A percentile compares a stretch with the other conserved stretches of the same genome.
phyloP scores from a whole-genome alignment of 495 filamentous ascomycete genomes.

The Immersiella caudata region DNA sequence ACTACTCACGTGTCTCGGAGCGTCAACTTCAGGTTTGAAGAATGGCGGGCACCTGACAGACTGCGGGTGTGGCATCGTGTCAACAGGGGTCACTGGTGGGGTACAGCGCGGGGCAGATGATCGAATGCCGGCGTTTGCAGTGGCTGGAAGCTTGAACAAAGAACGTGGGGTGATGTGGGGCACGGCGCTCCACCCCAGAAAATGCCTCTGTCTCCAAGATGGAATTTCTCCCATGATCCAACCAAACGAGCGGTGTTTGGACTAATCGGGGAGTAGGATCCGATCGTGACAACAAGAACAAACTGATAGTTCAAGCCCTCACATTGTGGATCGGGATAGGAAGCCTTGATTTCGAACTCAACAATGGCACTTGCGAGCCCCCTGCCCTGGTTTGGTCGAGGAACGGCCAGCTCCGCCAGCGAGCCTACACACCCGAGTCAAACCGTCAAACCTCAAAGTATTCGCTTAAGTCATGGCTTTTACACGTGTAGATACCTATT shows the following conservation, averaged over 20 bases:
- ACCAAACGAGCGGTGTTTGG: background rate
- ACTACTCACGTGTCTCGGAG: background rate
- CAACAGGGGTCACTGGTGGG: background rate
- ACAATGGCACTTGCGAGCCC: no score
- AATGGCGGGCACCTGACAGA: slow-evolving; percentile 17
- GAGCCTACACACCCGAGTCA: no score
- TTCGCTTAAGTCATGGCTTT: no score
- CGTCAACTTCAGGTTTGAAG: background rate
- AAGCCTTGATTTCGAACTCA: no score
- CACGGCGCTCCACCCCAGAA: background rate
- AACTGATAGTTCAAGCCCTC: background rate
- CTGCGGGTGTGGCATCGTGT: background rate
- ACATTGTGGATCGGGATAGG: no score
- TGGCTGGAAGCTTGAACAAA: slow-evolving; percentile 22
- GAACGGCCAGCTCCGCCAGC: no score
- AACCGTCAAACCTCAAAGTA: no score
- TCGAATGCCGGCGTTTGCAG: slow-evolving; percentile 13
- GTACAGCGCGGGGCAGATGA: slow-evolving; percentile 13
- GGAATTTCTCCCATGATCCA: background rate
- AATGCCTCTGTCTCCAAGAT: background rate
- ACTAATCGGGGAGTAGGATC: background rate
- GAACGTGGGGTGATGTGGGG: slow-evolving; percentile 9
- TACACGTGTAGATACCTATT: no score
- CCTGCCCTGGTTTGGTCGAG: no score
- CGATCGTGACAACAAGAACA: background rate